Conservation (phyloP, 2,329 filamentous ascomycete species). For the Lecanicillium sp. region DNA sequence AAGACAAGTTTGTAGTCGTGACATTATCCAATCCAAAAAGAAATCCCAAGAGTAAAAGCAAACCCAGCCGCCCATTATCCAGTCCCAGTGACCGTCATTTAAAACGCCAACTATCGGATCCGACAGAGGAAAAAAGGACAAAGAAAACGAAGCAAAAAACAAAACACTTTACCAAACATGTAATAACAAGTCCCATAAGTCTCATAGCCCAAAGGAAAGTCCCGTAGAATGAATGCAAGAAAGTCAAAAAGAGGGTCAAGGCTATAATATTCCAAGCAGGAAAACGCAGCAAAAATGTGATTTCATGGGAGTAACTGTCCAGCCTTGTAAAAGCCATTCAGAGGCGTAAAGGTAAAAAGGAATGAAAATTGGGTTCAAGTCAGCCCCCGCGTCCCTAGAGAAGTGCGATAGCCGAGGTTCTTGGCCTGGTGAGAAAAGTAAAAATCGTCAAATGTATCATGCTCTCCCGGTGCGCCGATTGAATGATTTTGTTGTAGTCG, state of each 20-base stretch:
- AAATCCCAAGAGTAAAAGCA: conserved; percentile 7
- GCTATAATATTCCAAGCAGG: no score
- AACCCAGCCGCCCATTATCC: neutral
- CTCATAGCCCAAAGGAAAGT: no score
- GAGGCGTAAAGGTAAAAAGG: conserved; percentile 2
- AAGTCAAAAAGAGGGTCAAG: no score
- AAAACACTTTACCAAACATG: no score
- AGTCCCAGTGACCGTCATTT: no score
- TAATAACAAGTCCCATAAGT: no score
- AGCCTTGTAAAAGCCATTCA: neutral
- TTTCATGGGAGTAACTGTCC: conserved; percentile 2
- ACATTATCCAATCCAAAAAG: conserved; percentile 3
- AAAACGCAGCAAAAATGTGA: no score
- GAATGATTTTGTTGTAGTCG: conserved; percentile 7
- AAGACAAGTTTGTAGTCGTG: neutral
- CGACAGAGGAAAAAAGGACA: conserved; percentile 10
- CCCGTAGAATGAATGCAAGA: no score
- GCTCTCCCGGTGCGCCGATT: conserved; percentile 17
- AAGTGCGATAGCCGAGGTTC: neutral
- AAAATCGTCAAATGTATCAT: conserved; percentile 13
- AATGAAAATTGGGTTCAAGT: conserved; percentile 3
- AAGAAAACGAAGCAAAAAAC: neutral
- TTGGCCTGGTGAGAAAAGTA: conserved; percentile 9
- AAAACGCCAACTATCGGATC: no score
- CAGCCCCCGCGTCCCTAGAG: neutral